Evolutionary conservation across 1,139 yeast genomes (phyloP).

Genomic region (Yamadazyma songkhlaensis): DNA sequence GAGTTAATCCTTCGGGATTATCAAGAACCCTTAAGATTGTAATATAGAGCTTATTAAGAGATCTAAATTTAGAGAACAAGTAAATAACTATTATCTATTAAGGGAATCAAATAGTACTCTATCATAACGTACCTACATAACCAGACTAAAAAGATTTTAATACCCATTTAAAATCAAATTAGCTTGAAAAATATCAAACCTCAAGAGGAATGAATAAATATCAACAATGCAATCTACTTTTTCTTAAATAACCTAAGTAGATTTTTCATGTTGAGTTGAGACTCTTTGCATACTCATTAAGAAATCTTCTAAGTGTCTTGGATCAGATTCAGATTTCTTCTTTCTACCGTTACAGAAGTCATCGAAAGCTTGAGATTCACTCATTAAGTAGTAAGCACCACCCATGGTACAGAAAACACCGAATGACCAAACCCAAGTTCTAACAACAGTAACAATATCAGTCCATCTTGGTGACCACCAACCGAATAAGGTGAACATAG

Average conservation of each 20-base stretch:
- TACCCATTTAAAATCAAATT: slow-evolving; percentile 3
- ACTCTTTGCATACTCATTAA: slow-evolving; percentile 97
- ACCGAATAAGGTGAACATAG: slow-evolving; percentile 90
- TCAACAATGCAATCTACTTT: slow-evolving; percentile 5
- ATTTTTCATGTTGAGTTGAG: slow-evolving; percentile 93
- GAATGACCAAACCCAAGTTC: slow-evolving; percentile 93
- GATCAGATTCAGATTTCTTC: slow-evolving; percentile 61
- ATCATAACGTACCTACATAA: slow-evolving; percentile 6
- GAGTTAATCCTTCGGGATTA: no score
- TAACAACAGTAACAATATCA: slow-evolving; percentile 89
- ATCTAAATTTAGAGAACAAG: background rate
- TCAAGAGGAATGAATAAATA: slow-evolving; percentile 5
- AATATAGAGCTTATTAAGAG: no score
- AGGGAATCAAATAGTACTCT: slow-evolving; percentile 8
- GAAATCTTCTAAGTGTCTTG: slow-evolving; percentile 90
- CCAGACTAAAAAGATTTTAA: slow-evolving; percentile 1
- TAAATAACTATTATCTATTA: slow-evolving; percentile 6
- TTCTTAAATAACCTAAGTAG: slow-evolving; percentile 25
- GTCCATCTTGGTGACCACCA: slow-evolving; percentile 99
- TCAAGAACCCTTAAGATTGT: no score
- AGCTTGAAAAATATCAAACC: slow-evolving; percentile 3
- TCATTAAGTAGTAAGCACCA: slow-evolving; percentile 94
- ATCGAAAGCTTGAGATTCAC: slow-evolving; percentile 84
- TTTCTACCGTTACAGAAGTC: slow-evolving; percentile 91
- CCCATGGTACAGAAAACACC: slow-evolving; percentile 96